Base-by-base conservation (phyloP, 345 rosid species). In the Rhodamnia argentea region DNA sequence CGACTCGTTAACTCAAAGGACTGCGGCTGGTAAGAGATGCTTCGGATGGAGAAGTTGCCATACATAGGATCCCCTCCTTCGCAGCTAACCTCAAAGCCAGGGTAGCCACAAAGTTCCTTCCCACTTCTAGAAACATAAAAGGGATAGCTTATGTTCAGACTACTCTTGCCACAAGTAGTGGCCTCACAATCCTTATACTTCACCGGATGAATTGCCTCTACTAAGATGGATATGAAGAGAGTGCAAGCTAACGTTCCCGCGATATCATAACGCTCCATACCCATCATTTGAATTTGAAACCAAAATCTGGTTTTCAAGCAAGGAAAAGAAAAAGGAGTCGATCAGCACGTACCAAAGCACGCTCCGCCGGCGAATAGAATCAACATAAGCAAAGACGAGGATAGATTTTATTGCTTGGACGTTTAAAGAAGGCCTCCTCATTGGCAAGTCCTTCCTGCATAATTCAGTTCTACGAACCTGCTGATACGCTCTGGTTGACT, bases 1-100 rank as follows among this genome's bases (percentile, higher is more conserved):
- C 0, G 13, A 55, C 22, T 10, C 0, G 9, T 3, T 27, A 82
- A 27, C 7, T 52, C 4, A 42, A 82, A 29, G 26, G 59, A 52
- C 4, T 0, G 10, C 4, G 29, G 27, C 24, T 55, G 1, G 0
- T 82, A 82, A 55, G 58, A 82, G 59, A 82, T 52, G 84, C 42
- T 52, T 82, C 0, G 59, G 12, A 82, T 23, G 57, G 42, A 29
- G 84, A 26, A 82, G 44, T 55, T 55, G 37, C 0, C 59, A 9
- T 51, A 82, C 42, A 55, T 27, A 18, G 42, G 29, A 4, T 37
- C 16, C 1, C 24, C 24, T 82, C 24, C 42, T n/a, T 51, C 0
- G 15, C 84, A 82, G 23, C 42, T 47, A 22, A 82, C 57, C 84
- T 82, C 2, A 0, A 82, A 82, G 59, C 84, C 58, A 13, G 58